Evolutionary conservation across 2,329 filamentous ascomycete genomes (phyloP), one percentile per base, ranked within the genome.

Genomic region (Massarina eburnea): DNA sequence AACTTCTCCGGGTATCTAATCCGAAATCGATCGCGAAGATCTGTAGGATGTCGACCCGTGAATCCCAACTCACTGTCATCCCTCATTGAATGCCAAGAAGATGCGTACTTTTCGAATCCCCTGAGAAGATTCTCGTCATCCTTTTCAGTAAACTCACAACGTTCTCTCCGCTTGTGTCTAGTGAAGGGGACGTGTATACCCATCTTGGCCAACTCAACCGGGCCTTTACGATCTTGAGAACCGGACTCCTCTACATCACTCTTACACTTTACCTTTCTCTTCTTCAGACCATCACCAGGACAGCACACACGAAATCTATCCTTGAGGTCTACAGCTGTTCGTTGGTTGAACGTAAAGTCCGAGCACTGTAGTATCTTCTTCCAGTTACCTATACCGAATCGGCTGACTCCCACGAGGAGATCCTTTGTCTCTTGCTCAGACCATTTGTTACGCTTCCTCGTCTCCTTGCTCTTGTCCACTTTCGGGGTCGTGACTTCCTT

Each of bases 331-430:
- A 82, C 76, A 8, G 81, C 77, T n/a, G 76, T 83, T 21, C 83
- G 73, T 9, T 76, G 72, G 48, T 81, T 74, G 58, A 86, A 85
- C 3, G 68, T 70, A 46, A 81, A 79, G 26, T 82, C 79, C 14
- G 77, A 64, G 52, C 80, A 78, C 3, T 79, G 72, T 20, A 84
- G 61, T 15, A 86, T 85, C 52, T 77, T 78, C 45, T 82, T 85
- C 83, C 83, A 86, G 51, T 76, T 83, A 3, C 83, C 83, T 48
- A 84, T 80, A 1, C 82, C 83, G 55, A 80, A 83, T 50, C 75
- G 78, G 29, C 78, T 74, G 8, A 84, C 82, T 0, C 83, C 83
- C 45, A 76, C 71, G 10, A 85, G 68, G 20, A 86, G 62, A 51
- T 79, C 73, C 21, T 72, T 73, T 1, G 82, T 85, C 62, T 86